These are phyloP conservation scores for Tylopilus subfusipes DNA, from an alignment of 768 basidiomycete species.

Conservation along the genomic window DNA sequence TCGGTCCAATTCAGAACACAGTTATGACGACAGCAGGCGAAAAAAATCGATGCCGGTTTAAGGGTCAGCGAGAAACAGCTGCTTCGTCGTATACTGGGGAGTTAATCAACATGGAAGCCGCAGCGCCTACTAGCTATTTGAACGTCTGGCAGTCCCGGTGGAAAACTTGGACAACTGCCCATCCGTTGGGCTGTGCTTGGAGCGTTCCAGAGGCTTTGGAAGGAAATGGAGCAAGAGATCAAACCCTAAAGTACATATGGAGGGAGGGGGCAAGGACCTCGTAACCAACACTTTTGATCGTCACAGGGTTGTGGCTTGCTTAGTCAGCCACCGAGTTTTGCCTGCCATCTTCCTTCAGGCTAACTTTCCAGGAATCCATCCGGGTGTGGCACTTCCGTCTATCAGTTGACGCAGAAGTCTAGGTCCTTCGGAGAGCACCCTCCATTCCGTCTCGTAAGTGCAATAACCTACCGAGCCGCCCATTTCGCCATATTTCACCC, in stretches of 20 bases:
- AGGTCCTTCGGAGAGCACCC: neutral
- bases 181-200: neutral
- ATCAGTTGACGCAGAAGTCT: neutral
- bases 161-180: neutral
- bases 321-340: conserved; percentile 18
- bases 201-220: neutral
- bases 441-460: conserved; percentile 17
- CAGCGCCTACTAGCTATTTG: neutral
- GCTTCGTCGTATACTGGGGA: neutral
- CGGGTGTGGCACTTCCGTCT: neutral
- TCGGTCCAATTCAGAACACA: conserved; percentile 8
- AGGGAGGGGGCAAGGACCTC: neutral
- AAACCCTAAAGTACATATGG: neutral
- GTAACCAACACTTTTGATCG: conserved; percentile 1
- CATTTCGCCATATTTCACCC: neutral
- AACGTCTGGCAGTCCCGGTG: neutral
- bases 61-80: neutral
- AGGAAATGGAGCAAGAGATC: neutral
- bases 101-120: conserved; percentile 9
- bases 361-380: conserved; percentile 18
- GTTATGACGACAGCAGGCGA: neutral
- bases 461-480: conserved; percentile 3
- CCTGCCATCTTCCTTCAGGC: conserved; percentile 4
- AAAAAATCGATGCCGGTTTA: neutral
- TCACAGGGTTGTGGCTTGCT: conserved; percentile 8